A percentile compares a stretch with the other conserved stretches of the same genome.
Conservation (phyloP, 139 green algal genomes). For the Trebouxia sp. region DNA sequence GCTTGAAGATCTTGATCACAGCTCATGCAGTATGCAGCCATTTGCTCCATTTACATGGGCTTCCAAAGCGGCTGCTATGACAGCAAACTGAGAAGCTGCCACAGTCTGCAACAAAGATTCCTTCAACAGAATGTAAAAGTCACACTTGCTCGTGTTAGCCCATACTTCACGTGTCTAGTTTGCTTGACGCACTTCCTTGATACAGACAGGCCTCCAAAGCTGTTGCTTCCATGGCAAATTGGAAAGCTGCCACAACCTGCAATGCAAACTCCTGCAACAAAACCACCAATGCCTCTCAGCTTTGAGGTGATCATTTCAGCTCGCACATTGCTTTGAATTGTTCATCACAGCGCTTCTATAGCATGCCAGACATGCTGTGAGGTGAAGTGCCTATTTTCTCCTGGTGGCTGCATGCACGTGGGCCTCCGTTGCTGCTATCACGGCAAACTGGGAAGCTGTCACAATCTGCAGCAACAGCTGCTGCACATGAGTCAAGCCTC, state of each 20-base stretch:
- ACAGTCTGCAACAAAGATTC: too few relatives aligned
- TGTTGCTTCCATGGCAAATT: conserved; percentile 44
- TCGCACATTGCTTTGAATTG: too few relatives aligned
- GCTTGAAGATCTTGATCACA: not conserved
- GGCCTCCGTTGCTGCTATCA: conserved; percentile 40
- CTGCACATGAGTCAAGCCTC: too few relatives aligned
- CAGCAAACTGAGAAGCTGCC: too few relatives aligned
- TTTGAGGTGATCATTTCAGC: not conserved
- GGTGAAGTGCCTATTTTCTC: conserved; percentile 49
- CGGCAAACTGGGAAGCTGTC: conserved; percentile 43
- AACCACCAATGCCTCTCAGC: too few relatives aligned
- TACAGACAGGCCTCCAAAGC: conserved; percentile 48
- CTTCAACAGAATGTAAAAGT: too few relatives aligned
- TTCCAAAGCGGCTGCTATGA: too few relatives aligned
- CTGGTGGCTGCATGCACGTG: conserved; percentile 49
- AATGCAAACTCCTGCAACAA: conserved; percentile 31
- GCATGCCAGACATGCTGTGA: too few relatives aligned
- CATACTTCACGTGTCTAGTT: too few relatives aligned
- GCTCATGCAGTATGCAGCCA: not conserved
- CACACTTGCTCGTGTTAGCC: too few relatives aligned
- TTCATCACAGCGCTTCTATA: too few relatives aligned
- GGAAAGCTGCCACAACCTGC: conserved; percentile 47
- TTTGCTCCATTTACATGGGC: not conserved
- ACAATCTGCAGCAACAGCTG: conserved; percentile 39
- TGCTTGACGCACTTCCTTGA: too few relatives aligned